A percentile compares a stretch with the other conserved stretches of the same genome.
Evolutionary conservation across 768 basidiomycete genomes (phyloP).

Genomic region (Amanita thiersii): DNA sequence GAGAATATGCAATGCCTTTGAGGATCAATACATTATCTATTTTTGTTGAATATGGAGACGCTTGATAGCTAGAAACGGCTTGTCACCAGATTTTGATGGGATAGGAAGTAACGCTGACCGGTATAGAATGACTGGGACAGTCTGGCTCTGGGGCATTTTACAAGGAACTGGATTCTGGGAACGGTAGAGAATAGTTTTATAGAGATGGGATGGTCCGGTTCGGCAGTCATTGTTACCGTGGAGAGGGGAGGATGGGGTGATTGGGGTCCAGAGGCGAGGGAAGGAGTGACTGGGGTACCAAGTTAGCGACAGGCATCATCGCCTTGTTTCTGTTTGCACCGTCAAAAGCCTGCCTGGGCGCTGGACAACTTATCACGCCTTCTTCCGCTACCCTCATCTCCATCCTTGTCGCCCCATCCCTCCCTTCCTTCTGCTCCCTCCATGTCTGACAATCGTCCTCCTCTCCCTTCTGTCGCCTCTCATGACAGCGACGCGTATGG

Average conservation of each 20-base stretch:
- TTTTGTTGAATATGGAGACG: constrained; percentile 44
- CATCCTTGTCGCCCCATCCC: constrained; percentile 8
- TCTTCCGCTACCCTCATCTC: constrained; percentile 7
- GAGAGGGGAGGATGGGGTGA: constrained; percentile 2
- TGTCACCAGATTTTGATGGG: neutral
- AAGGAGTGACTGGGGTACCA: neutral
- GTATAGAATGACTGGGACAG: constrained; percentile 37
- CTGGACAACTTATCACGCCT: neutral
- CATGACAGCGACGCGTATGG: constrained; percentile 25
- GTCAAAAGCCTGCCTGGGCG: neutral
- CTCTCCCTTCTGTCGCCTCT: constrained; percentile 26
- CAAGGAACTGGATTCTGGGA: too few relatives aligned
- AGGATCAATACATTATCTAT: constrained; percentile 42
- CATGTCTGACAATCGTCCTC: constrained; percentile 33
- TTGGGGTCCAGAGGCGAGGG: neutral
- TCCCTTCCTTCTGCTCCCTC: constrained; percentile 12
- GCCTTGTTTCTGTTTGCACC: constrained; percentile 10
- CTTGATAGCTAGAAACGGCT: constrained; percentile 34
- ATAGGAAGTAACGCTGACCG: constrained; percentile 24
- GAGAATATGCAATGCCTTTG: constrained; percentile 39
- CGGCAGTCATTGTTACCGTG: constrained; percentile 10
- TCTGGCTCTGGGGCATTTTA: too few relatives aligned
- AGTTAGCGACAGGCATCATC: constrained; percentile 11
- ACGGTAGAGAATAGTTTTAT: too few relatives aligned
- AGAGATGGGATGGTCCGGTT: too few relatives aligned